Percentiles rank a stretch among this genome's conserved stretches.
phyloP scores from a whole-genome alignment of 208 protist species.

The Blechomonas ayalai region DNA sequence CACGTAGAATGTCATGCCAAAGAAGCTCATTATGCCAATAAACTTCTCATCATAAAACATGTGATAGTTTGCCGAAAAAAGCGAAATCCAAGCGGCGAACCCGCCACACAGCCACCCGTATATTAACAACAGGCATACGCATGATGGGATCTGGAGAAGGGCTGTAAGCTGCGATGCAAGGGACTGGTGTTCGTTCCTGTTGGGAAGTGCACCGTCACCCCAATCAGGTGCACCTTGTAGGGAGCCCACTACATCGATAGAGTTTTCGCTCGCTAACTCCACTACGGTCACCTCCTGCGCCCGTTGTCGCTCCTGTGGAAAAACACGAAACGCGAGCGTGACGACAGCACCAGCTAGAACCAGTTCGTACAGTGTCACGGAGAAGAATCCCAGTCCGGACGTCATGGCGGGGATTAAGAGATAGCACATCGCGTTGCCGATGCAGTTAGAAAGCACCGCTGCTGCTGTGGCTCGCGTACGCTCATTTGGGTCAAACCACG shows the following conservation, averaged over 20 bases:
- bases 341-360: constrained; percentile 41
- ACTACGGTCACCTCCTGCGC: constrained; percentile 8
- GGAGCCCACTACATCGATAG: not conserved
- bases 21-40: constrained; percentile 83
- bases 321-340: constrained; percentile 38
- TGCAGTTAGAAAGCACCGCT: constrained; percentile 73
- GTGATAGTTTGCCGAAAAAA: constrained; percentile 73
- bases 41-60: constrained; percentile 54
- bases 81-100: constrained; percentile 78
- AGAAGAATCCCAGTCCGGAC: constrained; percentile 27
- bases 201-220: constrained; percentile 10
- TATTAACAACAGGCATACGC: constrained; percentile 65
- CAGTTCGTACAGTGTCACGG: constrained; percentile 63
- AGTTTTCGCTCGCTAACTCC: constrained; percentile 1
- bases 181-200: constrained; percentile 24
- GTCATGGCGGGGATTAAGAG: constrained; percentile 67
- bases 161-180: constrained; percentile 44
- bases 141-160: constrained; percentile 53
- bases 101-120: constrained; percentile 83
- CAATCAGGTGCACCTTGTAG: not conserved
- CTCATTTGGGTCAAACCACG: constrained; percentile 76
- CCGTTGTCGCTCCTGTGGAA: constrained; percentile 38
- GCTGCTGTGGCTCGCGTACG: constrained; percentile 74
- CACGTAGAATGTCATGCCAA: constrained; percentile 72
- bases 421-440: constrained; percentile 79